Evolutionary conservation across 306 rosid genomes (phyloP), one percentile per base, ranked within the genome.

Genomic region (Betula pendula): DNA sequence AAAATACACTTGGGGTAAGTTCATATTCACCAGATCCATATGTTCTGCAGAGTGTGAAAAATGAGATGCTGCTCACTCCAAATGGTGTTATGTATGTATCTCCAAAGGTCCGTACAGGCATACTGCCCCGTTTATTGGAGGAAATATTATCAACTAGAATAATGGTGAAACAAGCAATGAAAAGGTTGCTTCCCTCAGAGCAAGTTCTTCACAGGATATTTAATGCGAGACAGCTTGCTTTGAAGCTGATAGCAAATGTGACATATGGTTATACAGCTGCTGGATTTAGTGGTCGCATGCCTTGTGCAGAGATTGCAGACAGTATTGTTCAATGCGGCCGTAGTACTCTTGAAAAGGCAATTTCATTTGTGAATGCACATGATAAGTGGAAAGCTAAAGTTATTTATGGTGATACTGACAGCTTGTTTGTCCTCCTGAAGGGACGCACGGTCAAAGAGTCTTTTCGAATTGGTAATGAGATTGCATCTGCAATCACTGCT

Each of bases 211-310:
- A 88, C 77, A 88, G 96, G 96, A 89, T 94, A 85, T 90, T 88
- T 80, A 90, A 94, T 82, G 88, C 98, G 19, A 88, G 98, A 68
- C 98, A 92, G 82, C 95, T 94, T 80, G 98, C 97, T 49, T 80
- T 94, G 90, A 94, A 94, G 89, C 89, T 94, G 77, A 94, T 94
- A 85, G 86, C 98, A 58, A 94, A 94, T 73, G 97, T 94, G 71
- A 94, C 96, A 1, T 92, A 94, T 81, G 98, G 98, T 71, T 94
- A 94, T 78, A 89, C 96, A 49, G 98, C 98, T 80, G 98, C 98
- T 80, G 98, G 98, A 67, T 94, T 94, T 82, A 92, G 97, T 75
- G 98, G 98, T 48, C 98, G 98, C 76, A 94, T 94, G 98, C 98
- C 98, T 81, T 94, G 96, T 85, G 97, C 96, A 20, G 97, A 94